phyloP scores from a whole-genome alignment of 371 early-diverging fungal species.

The Rhizomucor miehei region DNA sequence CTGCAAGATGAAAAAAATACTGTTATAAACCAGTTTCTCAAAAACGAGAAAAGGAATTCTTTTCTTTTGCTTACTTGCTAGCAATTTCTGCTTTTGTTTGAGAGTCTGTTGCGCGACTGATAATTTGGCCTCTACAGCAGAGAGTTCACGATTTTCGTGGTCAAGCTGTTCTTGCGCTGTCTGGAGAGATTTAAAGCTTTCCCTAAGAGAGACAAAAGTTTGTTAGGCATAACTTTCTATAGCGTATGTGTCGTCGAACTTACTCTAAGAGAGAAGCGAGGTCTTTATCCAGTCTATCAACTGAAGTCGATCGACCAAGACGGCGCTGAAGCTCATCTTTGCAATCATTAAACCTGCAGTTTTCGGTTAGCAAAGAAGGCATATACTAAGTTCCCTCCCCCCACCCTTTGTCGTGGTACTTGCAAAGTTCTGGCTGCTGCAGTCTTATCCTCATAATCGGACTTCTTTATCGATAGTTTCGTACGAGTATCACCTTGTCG shows the following conservation, averaged over 20 bases:
- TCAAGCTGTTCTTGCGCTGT: slow-evolving; percentile 1
- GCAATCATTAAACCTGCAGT: slow-evolving; percentile 21
- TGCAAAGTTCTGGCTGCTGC: slow-evolving; percentile 23
- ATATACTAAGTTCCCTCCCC: neutral
- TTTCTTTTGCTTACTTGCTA: slow-evolving; percentile 11
- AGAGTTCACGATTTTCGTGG: slow-evolving; percentile 19
- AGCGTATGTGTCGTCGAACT: no score
- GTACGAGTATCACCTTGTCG: slow-evolving; percentile 60
- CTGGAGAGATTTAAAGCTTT: slow-evolving; percentile 4
- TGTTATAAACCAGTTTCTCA: neutral
- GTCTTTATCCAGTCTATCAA: slow-evolving; percentile 26
- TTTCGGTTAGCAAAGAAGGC: neutral
- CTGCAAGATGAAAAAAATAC: slow-evolving; percentile 11
- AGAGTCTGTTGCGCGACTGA: slow-evolving; percentile 29
- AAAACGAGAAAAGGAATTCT: neutral
- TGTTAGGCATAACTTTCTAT: neutral
- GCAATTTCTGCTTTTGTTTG: slow-evolving; percentile 14
- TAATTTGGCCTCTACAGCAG: slow-evolving; percentile 36
- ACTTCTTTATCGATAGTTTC: slow-evolving; percentile 46
- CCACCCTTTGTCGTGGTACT: no score
- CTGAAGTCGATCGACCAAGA: slow-evolving; percentile 19
- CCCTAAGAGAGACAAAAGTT: neutral
- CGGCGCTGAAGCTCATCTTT: slow-evolving; percentile 27
- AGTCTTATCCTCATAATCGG: slow-evolving; percentile 41
- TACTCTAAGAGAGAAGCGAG: slow-evolving; percentile 12